phyloP scores from a whole-genome alignment of 2,329 filamentous ascomycete genomes.

The Aureobasidium vineae region DNA sequence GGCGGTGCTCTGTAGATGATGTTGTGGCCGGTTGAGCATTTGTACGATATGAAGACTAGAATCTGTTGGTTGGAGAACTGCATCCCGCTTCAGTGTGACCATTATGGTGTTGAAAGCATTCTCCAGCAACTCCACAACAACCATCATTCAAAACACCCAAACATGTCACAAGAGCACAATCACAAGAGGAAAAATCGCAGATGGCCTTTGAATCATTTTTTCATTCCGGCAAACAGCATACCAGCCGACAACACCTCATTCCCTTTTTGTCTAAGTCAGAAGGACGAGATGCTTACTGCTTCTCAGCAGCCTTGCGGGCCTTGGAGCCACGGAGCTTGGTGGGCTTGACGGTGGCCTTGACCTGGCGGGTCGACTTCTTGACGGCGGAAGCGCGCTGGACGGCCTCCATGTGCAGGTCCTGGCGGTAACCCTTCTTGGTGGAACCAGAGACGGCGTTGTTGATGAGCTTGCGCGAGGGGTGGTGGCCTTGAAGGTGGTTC shows the following conservation, averaged over 20 bases:
- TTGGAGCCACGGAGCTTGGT: constrained; percentile 75
- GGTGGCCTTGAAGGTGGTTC: constrained; percentile 67
- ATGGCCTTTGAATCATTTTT: constrained; percentile 25
- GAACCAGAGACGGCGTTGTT: constrained; percentile 78
- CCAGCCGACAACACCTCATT: constrained; percentile 5
- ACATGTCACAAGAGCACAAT: not conserved
- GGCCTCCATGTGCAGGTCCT: constrained; percentile 58
- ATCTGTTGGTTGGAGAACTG: not conserved
- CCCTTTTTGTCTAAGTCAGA: not conserved
- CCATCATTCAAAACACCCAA: not conserved
- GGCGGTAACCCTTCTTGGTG: constrained; percentile 79
- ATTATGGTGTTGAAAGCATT: not conserved
- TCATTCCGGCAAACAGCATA: constrained; percentile 17
- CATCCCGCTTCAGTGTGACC: not conserved
- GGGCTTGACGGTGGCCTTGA: constrained; percentile 68
- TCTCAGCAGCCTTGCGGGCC: constrained; percentile 63
- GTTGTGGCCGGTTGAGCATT: not conserved
- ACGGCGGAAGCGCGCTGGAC: constrained; percentile 79
- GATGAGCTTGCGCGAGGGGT: constrained; percentile 84
- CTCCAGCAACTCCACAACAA: no score
- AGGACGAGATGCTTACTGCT: constrained; percentile 13
- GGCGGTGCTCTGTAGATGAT: constrained; percentile 73
- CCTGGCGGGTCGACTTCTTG: constrained; percentile 70
- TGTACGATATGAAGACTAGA: constrained; percentile 1
- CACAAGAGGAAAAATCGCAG: not conserved